Percentiles rank a stretch among this genome's conserved stretches.
Conservation (phyloP, 2,329 filamentous ascomycete species). For the Trichoderma koningiopsis region DNA sequence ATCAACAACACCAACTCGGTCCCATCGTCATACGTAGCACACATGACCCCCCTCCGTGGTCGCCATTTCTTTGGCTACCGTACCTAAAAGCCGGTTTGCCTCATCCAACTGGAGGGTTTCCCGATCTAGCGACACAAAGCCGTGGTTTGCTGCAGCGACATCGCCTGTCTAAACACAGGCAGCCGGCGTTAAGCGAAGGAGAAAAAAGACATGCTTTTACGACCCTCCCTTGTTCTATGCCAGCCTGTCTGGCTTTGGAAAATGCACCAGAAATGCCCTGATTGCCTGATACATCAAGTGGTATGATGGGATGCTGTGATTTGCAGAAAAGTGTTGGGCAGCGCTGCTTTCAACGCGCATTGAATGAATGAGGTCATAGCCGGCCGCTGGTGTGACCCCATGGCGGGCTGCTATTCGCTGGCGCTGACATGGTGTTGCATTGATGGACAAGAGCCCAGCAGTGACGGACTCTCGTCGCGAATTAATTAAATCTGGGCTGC, state of each 20-base stretch:
- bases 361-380: slow-evolving; percentile 20
- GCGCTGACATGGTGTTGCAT: not conserved
- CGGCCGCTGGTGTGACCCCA: slow-evolving; percentile 8
- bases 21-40: slow-evolving; percentile 22
- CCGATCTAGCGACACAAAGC: slow-evolving; percentile 4
- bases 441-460: not conserved
- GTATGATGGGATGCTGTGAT: not conserved
- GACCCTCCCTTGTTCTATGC: not conserved
- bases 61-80: not conserved
- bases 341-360: not conserved
- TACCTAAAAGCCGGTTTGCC: slow-evolving; percentile 2
- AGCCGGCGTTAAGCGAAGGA: slow-evolving; percentile 7
- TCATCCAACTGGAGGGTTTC: not conserved
- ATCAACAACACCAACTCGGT: slow-evolving; percentile 21
- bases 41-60: slow-evolving; percentile 3
- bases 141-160: slow-evolving; percentile 3
- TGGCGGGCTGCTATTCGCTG: slow-evolving; percentile 2
- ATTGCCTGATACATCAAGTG: not conserved
- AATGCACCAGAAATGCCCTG: not conserved
- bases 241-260: not conserved
- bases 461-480: not conserved
- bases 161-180: slow-evolving; percentile 12
- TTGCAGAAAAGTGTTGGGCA: not conserved
- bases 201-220: not conserved
- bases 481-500: not conserved